Base-by-base conservation (phyloP, 306 rosid genomes). In the Psophocarpus tetragonolobus region DNA sequence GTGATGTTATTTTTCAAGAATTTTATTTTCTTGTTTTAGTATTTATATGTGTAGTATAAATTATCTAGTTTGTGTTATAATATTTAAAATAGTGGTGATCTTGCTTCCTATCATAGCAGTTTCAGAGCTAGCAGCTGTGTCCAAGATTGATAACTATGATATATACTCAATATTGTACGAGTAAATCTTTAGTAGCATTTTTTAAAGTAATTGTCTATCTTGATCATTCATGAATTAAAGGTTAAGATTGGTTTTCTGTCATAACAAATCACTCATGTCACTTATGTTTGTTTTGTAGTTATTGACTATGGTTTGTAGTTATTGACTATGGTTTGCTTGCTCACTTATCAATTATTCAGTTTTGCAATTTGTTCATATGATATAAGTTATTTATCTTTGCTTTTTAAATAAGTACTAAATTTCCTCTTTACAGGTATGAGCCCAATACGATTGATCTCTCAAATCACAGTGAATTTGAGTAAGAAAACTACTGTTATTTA, bases 381-480 rank as follows among this genome's bases (percentile, higher is more conserved):
- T 54, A 51, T 74, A 11, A n/a, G 17, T 65, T 21, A 66, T 75
- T 13, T 54, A 39, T 58, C 20, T 58, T 58, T 1, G 5, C 26
- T 58, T 8, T 23, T 58, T 24, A n/a, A n/a, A n/a, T 71, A 45
- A 58, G 51, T 77, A 44, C 77, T 71, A 18, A 79, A 73, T 73
- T 84, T 18, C 30, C 48, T 66, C 20, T 64, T 44, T 84, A 58
- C 91, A 96, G 99, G 87, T 96, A 96, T 75, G 99, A 96, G 73
- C 99, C 99, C 57, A 92, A 96, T 66, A 96, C 99, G 14, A 92
- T 96, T 80, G 99, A 96, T 86, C 98, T 96, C 32, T 81, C 96
- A 41, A 93, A 92, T 84, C 94, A 67, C 71, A 69, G 85, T 71
- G 99, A 96, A 87, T 82, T 96, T 73, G 94, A 96, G 99, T 96